phyloP scores from a whole-genome alignment of 2,329 filamentous ascomycete genomes.

The Pyrenophora tritici-repentis region DNA sequence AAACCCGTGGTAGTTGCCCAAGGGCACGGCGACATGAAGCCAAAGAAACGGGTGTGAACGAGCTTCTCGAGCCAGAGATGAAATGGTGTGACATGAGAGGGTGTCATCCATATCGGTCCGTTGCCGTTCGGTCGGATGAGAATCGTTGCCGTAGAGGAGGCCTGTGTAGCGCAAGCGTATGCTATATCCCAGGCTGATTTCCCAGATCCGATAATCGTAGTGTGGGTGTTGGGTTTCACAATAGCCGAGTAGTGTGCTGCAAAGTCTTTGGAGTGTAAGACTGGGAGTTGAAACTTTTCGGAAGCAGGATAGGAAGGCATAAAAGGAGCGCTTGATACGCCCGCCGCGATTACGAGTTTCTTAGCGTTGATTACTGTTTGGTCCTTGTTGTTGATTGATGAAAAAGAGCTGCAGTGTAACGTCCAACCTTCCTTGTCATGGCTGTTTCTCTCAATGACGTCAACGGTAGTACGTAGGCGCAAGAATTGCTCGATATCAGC shows the following conservation, averaged over 20 bases:
- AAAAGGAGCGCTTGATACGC: conserved; percentile 62
- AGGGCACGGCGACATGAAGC: conserved; percentile 75
- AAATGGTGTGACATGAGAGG: conserved; percentile 68
- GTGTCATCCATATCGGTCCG: conserved; percentile 65
- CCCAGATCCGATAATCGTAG: conserved; percentile 62
- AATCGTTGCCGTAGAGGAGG: conserved; percentile 57
- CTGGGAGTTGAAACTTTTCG: conserved; percentile 56
- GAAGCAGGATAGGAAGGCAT: conserved; percentile 58
- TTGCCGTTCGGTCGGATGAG: conserved; percentile 63
- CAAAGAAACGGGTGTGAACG: conserved; percentile 68
- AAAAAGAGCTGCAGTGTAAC: conserved; percentile 19
- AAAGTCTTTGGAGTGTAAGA: conserved; percentile 65
- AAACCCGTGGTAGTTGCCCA: conserved; percentile 70
- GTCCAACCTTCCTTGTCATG: conserved; percentile 25
- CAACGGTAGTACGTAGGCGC: conserved; percentile 58
- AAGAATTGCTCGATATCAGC: conserved; percentile 55
- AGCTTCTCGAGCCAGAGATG: conserved; percentile 71
- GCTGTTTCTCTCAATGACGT: conserved; percentile 52
- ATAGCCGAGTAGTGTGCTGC: conserved; percentile 45
- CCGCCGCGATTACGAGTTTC: conserved; percentile 66
- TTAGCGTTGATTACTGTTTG: conserved; percentile 39
- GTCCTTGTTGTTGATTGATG: conserved; percentile 19
- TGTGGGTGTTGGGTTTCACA: conserved; percentile 42
- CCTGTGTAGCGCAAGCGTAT: conserved; percentile 58
- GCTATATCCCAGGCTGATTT: conserved; percentile 69